These are phyloP conservation scores for Xanthoparmelia taractica DNA, from an alignment of 495 filamentous ascomycete genomes.

Conservation along the genomic window DNA sequence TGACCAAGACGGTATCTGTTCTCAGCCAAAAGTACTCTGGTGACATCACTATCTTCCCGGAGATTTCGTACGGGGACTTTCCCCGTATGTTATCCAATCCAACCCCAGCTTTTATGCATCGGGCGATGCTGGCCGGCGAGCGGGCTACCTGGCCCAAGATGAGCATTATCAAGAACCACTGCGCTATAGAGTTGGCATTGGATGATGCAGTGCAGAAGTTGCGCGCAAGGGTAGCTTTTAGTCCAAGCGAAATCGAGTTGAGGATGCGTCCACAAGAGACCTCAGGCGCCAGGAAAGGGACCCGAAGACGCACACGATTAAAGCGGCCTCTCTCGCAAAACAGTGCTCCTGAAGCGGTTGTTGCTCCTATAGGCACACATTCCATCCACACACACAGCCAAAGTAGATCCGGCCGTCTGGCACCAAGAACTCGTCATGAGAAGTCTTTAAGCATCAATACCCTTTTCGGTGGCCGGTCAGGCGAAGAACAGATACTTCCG, in stretches of 20 bases:
- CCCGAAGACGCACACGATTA: slow-evolving; percentile 10
- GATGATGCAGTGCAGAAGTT: slow-evolving; percentile 75
- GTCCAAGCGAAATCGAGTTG: slow-evolving; percentile 60
- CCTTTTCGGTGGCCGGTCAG: not conserved
- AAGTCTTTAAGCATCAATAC: slow-evolving; percentile 26
- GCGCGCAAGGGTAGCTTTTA: slow-evolving; percentile 70
- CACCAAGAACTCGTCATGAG: slow-evolving; percentile 17
- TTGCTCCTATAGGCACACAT: slow-evolving; percentile 7
- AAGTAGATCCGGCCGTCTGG: slow-evolving; percentile 6
- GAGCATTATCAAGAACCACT: slow-evolving; percentile 70
- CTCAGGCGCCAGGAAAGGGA: slow-evolving; percentile 8
- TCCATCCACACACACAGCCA: slow-evolving; percentile 13
- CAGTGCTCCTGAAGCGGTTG: slow-evolving; percentile 18
- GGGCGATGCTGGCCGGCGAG: slow-evolving; percentile 68
- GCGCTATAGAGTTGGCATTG: slow-evolving; percentile 77
- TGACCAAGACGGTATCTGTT: slow-evolving; percentile 73
- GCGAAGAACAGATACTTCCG: not conserved
- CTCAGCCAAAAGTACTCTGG: slow-evolving; percentile 86
- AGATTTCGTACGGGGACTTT: slow-evolving; percentile 65
- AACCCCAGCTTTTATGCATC: slow-evolving; percentile 79
- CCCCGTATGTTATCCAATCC: slow-evolving; percentile 76
- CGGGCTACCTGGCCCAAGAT: slow-evolving; percentile 87
- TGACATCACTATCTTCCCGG: slow-evolving; percentile 90
- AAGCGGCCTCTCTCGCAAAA: slow-evolving; percentile 23
- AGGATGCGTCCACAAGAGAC: slow-evolving; percentile 17